These are phyloP conservation scores for Eucalyptus caleyi DNA, from an alignment of 345 rosid genomes.

Conservation along the genomic window DNA sequence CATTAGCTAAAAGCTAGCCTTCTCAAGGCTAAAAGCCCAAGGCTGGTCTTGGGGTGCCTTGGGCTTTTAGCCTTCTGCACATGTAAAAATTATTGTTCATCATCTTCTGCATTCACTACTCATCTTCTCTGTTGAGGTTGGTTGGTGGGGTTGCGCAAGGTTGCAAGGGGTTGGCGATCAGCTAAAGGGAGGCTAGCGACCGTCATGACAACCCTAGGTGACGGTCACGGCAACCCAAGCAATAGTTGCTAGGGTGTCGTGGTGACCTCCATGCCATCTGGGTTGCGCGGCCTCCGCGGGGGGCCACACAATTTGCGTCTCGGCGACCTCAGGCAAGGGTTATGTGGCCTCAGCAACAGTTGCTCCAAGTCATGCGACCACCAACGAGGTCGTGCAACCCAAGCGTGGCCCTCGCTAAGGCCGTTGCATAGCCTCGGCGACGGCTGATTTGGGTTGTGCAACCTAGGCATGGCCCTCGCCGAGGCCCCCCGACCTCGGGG, in stretches of 20 bases:
- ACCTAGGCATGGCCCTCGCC: accelerated
- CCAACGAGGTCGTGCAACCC: accelerated
- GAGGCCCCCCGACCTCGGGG: accelerated
- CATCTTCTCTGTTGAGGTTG: too few species aligned
- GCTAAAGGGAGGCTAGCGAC: accelerated
- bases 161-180: accelerated
- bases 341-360: accelerated
- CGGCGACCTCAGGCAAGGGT: accelerated
- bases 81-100: too few species aligned
- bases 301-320: too few species aligned
- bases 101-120: accelerated
- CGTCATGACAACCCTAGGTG: accelerated
- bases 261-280: too few species aligned
- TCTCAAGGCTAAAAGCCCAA: too few species aligned
- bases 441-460: accelerated
- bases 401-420: accelerated
- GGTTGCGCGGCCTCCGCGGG: accelerated
- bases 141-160: too few species aligned
- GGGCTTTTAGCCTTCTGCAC: too few species aligned
- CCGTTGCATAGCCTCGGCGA: accelerated
- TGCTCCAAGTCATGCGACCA: too few species aligned
- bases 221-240: accelerated
- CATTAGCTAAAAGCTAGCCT: too few species aligned
- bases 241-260: accelerated
- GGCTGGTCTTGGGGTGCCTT: too few species aligned